These are phyloP conservation scores for Auriscalpium microsporum DNA, from an alignment of 768 basidiomycete species.

Conservation along the genomic window DNA sequence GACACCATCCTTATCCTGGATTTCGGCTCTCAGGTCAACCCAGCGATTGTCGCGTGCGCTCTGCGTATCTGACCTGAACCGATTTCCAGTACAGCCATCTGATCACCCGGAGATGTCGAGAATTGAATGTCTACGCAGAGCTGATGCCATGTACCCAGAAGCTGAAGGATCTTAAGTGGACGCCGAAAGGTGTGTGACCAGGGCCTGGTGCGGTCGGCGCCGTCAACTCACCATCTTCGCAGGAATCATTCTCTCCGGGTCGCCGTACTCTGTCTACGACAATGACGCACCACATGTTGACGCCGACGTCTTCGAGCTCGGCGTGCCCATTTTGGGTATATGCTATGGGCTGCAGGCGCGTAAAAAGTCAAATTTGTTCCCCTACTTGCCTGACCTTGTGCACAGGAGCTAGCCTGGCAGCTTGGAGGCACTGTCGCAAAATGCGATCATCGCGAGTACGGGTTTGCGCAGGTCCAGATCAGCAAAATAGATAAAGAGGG, in stretches of 20 bases:
- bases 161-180: conserved; percentile 81
- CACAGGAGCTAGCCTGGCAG: conserved; percentile 87
- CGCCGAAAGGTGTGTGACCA: conserved; percentile 64
- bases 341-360: conserved; percentile 93
- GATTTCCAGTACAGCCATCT: conserved; percentile 82
- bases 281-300: conserved; percentile 89
- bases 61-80: conserved; percentile 10
- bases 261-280: conserved; percentile 97
- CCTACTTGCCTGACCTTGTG: not conserved
- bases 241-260: conserved; percentile 96
- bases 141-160: conserved; percentile 93
- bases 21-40: conserved; percentile 87
- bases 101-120: conserved; percentile 95
- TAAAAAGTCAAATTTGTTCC: not conserved
- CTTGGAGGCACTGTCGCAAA: conserved; percentile 77
- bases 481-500: conserved; percentile 46
- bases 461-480: conserved; percentile 77
- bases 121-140: conserved; percentile 95
- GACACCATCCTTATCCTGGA: conserved; percentile 95
- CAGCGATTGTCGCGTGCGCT: not conserved
- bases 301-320: conserved; percentile 79
- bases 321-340: conserved; percentile 90
- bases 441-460: conserved; percentile 92
- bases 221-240: not conserved
- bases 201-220: not conserved